Evolutionary conservation across 352 stramenopile genomes (phyloP), one percentile per base, ranked within the genome.

Genomic region (Plasmopara muralis): DNA sequence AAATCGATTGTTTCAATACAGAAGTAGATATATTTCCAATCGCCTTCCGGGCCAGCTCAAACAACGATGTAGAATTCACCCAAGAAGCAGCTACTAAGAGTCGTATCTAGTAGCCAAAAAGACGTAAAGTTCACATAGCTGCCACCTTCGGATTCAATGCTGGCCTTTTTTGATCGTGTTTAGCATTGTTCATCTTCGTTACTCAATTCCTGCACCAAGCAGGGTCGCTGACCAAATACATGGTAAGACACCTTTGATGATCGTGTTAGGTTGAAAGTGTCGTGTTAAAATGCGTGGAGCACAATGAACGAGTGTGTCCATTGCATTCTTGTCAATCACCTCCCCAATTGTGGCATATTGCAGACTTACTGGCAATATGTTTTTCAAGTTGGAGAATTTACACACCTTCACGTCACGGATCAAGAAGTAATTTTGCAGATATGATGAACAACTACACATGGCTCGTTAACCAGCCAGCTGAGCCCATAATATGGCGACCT

Each of bases 351-450:
- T 62, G 35, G 15, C 7, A 38, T 39, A 57, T 15, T 14, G 35
- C 12, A 57, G 42, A 0, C 16, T 7, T 29, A 18, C 0, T 7
- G 43, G 55, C 18, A 63, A 50, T 0, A 42, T 48, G 48, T 53
- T 62, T 15, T 33, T n/a, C 28, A 54, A 41, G 6, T 7, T 25
- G 0, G 53, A 53, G 14, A 10, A 54, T 35, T 53, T 6, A 30
- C 57, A 13, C 6, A 38, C 49, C 10, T 58, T 48, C 2, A 57
- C 55, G 44, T 14, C 31, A 35, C 4, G 54, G 29, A 58, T 35
- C 38, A 63, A 50, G 16, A 63, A 63, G 8, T 58, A 48, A 12
- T 50, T 12, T 62, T 5, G 48, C 48, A 30, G 42, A 53, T 9
- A 53, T 53, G 28, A 62, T 38, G 12, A 62, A 25, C 20, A 3